Conservation (phyloP, 805 yeast species). For the Metschnikowia cubensis region DNA sequence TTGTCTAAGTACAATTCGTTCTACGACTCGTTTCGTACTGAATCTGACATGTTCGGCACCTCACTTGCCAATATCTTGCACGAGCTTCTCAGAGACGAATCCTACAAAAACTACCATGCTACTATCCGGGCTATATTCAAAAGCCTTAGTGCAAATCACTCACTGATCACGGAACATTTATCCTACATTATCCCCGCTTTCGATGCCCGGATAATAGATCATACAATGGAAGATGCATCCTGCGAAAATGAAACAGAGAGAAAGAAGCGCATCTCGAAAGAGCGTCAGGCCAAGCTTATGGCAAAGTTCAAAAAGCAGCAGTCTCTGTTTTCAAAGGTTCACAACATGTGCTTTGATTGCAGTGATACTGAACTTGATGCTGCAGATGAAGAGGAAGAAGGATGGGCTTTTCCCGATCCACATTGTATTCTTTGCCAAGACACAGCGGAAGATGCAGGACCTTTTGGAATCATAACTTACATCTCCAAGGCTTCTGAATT, state of each 20-base stretch:
- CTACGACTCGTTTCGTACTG: conserved; percentile 14
- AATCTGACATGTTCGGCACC: conserved; percentile 22
- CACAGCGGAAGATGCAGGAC: conserved; percentile 59
- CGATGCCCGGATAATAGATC: conserved; percentile 21
- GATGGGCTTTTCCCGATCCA: conserved; percentile 69
- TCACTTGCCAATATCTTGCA: conserved; percentile 36
- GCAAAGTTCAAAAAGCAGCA: conserved; percentile 82
- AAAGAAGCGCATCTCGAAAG: conserved; percentile 67
- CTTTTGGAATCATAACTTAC: conserved; percentile 72
- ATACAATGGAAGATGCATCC: conserved; percentile 9
- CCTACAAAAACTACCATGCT: conserved; percentile 43
- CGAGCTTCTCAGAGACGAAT: conserved; percentile 37
- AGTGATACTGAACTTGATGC: conserved; percentile 44
- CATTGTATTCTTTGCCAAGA: conserved; percentile 82
- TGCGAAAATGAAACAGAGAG: conserved; percentile 44
- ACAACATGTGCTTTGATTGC: conserved; percentile 28
- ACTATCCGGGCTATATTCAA: conserved; percentile 56
- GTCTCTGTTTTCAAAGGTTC: conserved; percentile 60
- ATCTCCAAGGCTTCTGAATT: conserved; percentile 56
- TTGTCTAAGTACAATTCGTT: conserved; percentile 28
- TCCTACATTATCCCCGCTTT: conserved; percentile 21
- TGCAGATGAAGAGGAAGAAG: conserved; percentile 27
- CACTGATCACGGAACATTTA: conserved; percentile 19
- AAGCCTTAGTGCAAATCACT: conserved; percentile 24
- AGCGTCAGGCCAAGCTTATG: conserved; percentile 64